These are phyloP conservation scores for Sporothrix phasma DNA, from an alignment of 2,329 filamentous ascomycete genomes.

Conservation along the genomic window DNA sequence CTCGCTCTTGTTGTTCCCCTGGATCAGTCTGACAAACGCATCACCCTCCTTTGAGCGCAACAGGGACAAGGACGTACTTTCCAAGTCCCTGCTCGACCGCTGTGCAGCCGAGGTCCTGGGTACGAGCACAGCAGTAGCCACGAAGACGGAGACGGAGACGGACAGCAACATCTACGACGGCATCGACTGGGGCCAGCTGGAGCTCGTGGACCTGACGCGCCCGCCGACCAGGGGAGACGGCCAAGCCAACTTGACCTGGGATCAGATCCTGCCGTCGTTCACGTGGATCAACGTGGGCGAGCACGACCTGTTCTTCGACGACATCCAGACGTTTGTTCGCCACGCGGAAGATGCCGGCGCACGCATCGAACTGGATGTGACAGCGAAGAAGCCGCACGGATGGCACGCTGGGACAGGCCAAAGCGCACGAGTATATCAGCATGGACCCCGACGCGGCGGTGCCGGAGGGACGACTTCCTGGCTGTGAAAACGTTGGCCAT, in stretches of 20 bases:
- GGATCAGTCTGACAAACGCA: neutral
- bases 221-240: neutral
- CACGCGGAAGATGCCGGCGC: neutral
- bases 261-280: neutral
- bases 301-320: neutral
- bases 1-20: neutral
- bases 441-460: neutral
- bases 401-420: neutral
- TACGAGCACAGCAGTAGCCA: neutral
- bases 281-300: slow-evolving; percentile 1
- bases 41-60: neutral
- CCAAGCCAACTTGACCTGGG: neutral
- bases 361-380: neutral
- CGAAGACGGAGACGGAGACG: neutral
- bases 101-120: neutral
- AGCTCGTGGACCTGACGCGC: neutral
- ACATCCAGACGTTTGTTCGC: neutral
- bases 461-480: neutral
- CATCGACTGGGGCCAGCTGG: slow-evolving; percentile 1
- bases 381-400: neutral
- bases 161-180: neutral
- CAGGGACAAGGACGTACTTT: slow-evolving; percentile 1
- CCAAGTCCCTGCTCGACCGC: neutral
- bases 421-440: neutral
- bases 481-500: neutral